These are phyloP conservation scores for Asparagopsis taxiformis DNA, from an alignment of 31 red algal genomes.

Conservation along the genomic window DNA sequence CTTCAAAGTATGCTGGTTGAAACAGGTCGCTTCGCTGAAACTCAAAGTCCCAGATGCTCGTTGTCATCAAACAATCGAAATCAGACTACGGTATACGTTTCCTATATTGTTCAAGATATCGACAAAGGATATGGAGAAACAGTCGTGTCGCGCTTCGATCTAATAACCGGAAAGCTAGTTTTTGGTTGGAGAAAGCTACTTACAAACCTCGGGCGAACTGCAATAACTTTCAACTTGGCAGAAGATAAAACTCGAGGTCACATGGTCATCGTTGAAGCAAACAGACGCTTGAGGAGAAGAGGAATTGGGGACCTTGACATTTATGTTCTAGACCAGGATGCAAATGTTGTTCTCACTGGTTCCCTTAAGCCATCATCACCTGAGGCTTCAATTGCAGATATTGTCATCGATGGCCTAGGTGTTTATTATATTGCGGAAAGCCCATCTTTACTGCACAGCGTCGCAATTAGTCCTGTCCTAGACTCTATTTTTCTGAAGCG, in stretches of 20 bases:
- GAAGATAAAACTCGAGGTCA: no score
- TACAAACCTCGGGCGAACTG: no score
- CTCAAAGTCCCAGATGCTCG: not conserved
- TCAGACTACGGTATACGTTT: constrained; percentile 4
- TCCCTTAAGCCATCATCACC: not conserved
- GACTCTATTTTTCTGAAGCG: not conserved
- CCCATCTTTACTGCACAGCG: constrained; percentile 1
- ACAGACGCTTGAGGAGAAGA: no score
- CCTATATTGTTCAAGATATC: constrained; percentile 1
- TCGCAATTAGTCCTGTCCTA: constrained; percentile 1
- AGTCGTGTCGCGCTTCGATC: not conserved
- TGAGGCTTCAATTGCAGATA: not conserved
- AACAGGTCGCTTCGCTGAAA: not conserved
- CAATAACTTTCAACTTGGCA: no score
- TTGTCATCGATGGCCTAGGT: not conserved
- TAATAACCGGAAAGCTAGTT: constrained; percentile 4
- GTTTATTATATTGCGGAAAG: constrained; percentile 5
- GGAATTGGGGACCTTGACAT: not conserved
- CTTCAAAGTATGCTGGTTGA: constrained; percentile 9
- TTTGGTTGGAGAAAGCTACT: not conserved
- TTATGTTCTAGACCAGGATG: not conserved
- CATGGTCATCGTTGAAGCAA: not conserved
- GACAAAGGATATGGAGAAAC: not conserved
- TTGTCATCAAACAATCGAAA: not conserved
- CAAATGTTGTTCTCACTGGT: not conserved